These are phyloP conservation scores for Solanum medicagineum DNA, from an alignment of 257 asterid species.

Conservation along the genomic window DNA sequence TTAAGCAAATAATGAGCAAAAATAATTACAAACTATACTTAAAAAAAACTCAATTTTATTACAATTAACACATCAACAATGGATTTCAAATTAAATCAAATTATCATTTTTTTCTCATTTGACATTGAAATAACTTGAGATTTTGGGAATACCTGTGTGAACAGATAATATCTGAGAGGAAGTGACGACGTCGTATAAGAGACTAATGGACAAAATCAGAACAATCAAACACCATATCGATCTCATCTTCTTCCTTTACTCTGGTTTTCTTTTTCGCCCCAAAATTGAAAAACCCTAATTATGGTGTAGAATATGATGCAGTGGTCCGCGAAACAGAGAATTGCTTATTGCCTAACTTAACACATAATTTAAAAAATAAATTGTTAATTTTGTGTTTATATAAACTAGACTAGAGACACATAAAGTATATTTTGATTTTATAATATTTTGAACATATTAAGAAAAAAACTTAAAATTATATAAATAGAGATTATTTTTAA, in stretches of 20 bases:
- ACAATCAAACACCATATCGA: conserved; percentile 4
- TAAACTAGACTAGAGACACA: too few relatives aligned
- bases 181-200: neutral
- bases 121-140: neutral
- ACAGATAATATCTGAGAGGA: conserved; percentile 14
- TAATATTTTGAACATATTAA: too few relatives aligned
- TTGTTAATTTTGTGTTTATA: too few relatives aligned
- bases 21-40: neutral
- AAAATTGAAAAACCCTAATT: neutral
- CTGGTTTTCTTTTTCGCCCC: neutral
- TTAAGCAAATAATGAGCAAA: neutral
- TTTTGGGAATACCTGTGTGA: conserved; percentile 7
- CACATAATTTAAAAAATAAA: fast-evolving
- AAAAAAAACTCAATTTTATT: neutral
- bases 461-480: neutral
- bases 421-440: too few relatives aligned
- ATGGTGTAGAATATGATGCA: neutral
- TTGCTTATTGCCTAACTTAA: neutral
- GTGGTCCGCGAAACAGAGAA: conserved; percentile 2
- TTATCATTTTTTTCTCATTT: neutral
- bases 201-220: conserved; percentile 1
- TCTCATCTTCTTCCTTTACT: conserved; percentile 6
- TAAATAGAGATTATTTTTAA: too few relatives aligned
- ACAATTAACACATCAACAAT: neutral
- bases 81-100: neutral